These are phyloP conservation scores for Wickerhamomyces chambardii DNA, from an alignment of 805 yeast genomes.

Conservation along the genomic window DNA sequence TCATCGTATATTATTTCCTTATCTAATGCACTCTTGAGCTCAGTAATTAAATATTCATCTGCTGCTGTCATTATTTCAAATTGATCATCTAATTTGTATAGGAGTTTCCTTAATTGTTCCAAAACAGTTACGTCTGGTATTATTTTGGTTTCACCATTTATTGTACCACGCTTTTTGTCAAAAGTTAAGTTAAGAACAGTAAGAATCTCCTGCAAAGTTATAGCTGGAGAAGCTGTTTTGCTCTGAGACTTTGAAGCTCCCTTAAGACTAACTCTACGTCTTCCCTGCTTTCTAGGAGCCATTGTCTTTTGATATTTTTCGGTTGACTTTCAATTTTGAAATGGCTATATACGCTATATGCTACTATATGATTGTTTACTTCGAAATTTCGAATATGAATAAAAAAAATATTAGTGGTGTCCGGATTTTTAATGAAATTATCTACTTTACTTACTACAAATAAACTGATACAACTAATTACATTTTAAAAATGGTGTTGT, in stretches of 20 bases:
- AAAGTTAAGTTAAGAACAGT: constrained; percentile 42
- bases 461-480: no score
- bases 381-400: no score
- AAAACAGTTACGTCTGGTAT: constrained; percentile 20
- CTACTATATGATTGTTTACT: no score
- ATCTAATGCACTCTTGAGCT: constrained; percentile 5
- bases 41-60: constrained; percentile 14
- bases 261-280: constrained; percentile 16
- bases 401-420: no score
- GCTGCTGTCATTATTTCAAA: constrained; percentile 21
- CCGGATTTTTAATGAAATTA: no score
- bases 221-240: constrained; percentile 27
- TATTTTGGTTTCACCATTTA: constrained; percentile 50
- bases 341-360: no score
- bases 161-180: constrained; percentile 48
- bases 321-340: background rate
- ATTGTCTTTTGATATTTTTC: constrained; percentile 18
- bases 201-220: constrained; percentile 40
- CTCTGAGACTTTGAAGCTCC: constrained; percentile 15
- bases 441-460: no score
- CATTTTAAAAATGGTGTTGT: no score
- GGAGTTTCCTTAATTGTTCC: constrained; percentile 20
- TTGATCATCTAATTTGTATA: constrained; percentile 32
- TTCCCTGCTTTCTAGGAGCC: constrained; percentile 17
- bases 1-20: constrained; percentile 1